Evolutionary conservation across 495 filamentous ascomycete species (phyloP).

Genomic region (Pseudevernia furfuracea): DNA sequence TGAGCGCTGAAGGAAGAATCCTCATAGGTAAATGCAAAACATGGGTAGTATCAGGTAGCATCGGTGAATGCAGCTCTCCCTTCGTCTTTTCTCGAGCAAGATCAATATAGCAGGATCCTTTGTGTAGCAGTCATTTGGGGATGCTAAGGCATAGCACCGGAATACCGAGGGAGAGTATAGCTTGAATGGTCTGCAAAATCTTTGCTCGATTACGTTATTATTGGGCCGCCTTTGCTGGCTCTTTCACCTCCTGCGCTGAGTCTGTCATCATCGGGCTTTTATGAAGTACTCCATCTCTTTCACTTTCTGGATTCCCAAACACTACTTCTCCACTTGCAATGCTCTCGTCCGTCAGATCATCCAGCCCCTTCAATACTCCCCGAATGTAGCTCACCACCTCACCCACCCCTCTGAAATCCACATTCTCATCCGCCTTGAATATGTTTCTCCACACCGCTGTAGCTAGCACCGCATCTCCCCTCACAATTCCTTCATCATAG

Average conservation of each 20-base stretch:
- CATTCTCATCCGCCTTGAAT: slow-evolving; percentile 59
- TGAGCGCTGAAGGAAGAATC: too few species aligned
- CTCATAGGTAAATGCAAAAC: too few species aligned
- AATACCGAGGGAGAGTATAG: not conserved
- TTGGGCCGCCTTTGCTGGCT: not conserved
- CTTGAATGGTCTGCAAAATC: not conserved
- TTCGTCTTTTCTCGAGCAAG: not conserved
- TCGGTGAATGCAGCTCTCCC: not conserved
- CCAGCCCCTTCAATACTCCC: slow-evolving; percentile 53
- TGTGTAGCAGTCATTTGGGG: not conserved
- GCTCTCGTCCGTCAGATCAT: slow-evolving; percentile 53
- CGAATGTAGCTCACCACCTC: slow-evolving; percentile 74
- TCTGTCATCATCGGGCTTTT: slow-evolving; percentile 24
- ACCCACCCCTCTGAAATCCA: slow-evolving; percentile 64
- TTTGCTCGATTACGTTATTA: not conserved
- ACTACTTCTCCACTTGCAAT: slow-evolving; percentile 32
- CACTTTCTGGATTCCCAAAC: slow-evolving; percentile 28
- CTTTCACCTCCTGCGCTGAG: not conserved
- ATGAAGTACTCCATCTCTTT: slow-evolving; percentile 20
- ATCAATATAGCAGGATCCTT: not conserved
- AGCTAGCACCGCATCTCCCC: slow-evolving; percentile 77
- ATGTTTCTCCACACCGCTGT: slow-evolving; percentile 90
- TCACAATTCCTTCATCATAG: slow-evolving; percentile 80
- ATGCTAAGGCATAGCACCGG: not conserved
- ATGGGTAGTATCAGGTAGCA: too few species aligned